Evolutionary conservation across 108 stramenopile species (phyloP), one percentile per base, ranked within the genome.

Genomic region (Seminavis robusta): DNA sequence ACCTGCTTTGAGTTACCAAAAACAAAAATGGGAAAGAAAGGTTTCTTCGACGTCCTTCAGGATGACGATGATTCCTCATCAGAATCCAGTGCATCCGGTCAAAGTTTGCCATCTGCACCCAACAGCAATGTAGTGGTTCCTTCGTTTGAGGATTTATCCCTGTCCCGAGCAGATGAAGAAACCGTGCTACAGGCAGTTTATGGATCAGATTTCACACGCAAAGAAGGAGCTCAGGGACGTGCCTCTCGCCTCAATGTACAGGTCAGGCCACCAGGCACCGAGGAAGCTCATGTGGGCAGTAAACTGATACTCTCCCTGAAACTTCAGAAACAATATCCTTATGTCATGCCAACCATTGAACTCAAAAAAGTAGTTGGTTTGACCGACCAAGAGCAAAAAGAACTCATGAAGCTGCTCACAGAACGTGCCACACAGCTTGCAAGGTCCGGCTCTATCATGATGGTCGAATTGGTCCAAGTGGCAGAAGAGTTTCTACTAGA

Each of bases 121-220:
- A n/a, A n/a, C n/a, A n/a, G n/a, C n/a, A n/a, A n/a, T n/a, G n/a
- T n/a, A n/a, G n/a, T n/a, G n/a, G n/a, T 74, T 43, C 74, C 74
- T 17, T 40, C 62, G 13, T 69, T 61, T 30, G 90, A 92, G 55
- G 86, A 91, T 57, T 65, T 88, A 23, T 92, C 90, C 7, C 40
- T 64, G 10, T 58, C 52, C 20, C 61, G 86, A 1, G 74, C 69
- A 48, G 90, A 92, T 44, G 90, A 92, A 58, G 86, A 73, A 47
- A 86, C 84, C 0, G 86, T 83, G 13, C 57, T 92, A 25, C 36
- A 73, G 6, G 84, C 80, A 6, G 80, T 92, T n/a, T 92, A 92
- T 47, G 86, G 82, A 16, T 44, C 55, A 33, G 90, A 92, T 31
- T 92, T 83, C 50, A 33, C 59, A 16, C 24, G 59, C 3, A 42